Conservation (phyloP, 495 filamentous ascomycete genomes). For the Daldinia concentrica region DNA sequence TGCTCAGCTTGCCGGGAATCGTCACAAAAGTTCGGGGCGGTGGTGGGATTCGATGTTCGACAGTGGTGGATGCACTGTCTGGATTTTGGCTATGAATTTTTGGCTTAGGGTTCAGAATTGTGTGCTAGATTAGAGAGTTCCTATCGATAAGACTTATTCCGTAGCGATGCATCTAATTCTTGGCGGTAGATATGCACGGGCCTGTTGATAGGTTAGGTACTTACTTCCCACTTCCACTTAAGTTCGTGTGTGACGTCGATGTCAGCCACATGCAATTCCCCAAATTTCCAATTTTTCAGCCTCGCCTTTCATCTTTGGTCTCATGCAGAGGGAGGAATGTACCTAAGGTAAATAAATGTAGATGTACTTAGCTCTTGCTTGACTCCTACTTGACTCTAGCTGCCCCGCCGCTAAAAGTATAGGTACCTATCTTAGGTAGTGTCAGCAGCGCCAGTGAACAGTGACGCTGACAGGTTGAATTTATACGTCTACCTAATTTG, state of each 20-base stretch:
- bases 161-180: not conserved
- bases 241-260: slow-evolving; percentile 9
- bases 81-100: slow-evolving; percentile 40
- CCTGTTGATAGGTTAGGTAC: too few relatives aligned
- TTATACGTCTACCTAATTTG: not conserved
- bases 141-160: slow-evolving; percentile 20
- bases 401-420: slow-evolving; percentile 28
- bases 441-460: slow-evolving; percentile 1
- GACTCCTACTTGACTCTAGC: slow-evolving; percentile 3
- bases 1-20: slow-evolving; percentile 28
- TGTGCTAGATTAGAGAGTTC: slow-evolving; percentile 26
- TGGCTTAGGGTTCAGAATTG: slow-evolving; percentile 47
- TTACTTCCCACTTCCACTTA: too few relatives aligned
- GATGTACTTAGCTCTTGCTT: too few relatives aligned
- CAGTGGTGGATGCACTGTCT: slow-evolving; percentile 35
- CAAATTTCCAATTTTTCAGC: slow-evolving; percentile 28
- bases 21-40: slow-evolving; percentile 30
- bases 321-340: too few relatives aligned
- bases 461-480: not conserved
- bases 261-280: slow-evolving; percentile 27
- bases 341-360: not conserved
- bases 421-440: too few relatives aligned
- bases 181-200: not conserved
- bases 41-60: slow-evolving; percentile 32
- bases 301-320: slow-evolving; percentile 26